phyloP scores from a whole-genome alignment of 768 basidiomycete species.

The Pleurotus ostreatus region DNA sequence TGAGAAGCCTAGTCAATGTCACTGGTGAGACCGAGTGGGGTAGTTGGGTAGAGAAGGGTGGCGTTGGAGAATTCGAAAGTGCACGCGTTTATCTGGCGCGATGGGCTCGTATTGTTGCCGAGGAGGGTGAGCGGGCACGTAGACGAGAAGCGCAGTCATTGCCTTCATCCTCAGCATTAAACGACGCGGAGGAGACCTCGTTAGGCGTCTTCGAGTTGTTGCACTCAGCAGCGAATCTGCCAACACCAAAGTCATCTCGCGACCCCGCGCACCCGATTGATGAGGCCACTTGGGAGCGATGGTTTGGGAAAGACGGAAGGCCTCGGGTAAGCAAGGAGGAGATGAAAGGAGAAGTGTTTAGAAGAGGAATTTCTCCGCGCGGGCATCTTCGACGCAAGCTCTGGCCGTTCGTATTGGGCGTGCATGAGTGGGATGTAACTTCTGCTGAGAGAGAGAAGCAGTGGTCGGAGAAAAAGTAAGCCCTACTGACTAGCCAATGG shows the following conservation, averaged over 20 bases:
- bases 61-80: conserved; percentile 94
- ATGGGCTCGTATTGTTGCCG: conserved; percentile 96
- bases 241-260: conserved; percentile 78
- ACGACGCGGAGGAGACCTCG: conserved; percentile 58
- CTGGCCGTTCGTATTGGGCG: conserved; percentile 90
- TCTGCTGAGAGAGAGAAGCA: conserved; percentile 51
- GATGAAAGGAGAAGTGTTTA: conserved; percentile 75
- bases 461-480: conserved; percentile 69
- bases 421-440: conserved; percentile 76
- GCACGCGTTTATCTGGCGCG: conserved; percentile 93
- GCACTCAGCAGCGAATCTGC: conserved; percentile 74
- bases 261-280: conserved; percentile 78
- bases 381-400: conserved; percentile 62
- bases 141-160: conserved; percentile 72
- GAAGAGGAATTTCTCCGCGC: conserved; percentile 58
- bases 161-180: conserved; percentile 46
- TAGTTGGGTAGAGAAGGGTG: conserved; percentile 89
- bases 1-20: conserved; percentile 83
- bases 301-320: conserved; percentile 72
- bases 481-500: no score
- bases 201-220: conserved; percentile 87
- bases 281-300: conserved; percentile 65
- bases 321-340: conserved; percentile 64
- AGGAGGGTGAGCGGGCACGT: conserved; percentile 92
- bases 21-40: conserved; percentile 92